Evolutionary conservation across 306 rosid genomes (phyloP).

Genomic region (Abrus precatorius): DNA sequence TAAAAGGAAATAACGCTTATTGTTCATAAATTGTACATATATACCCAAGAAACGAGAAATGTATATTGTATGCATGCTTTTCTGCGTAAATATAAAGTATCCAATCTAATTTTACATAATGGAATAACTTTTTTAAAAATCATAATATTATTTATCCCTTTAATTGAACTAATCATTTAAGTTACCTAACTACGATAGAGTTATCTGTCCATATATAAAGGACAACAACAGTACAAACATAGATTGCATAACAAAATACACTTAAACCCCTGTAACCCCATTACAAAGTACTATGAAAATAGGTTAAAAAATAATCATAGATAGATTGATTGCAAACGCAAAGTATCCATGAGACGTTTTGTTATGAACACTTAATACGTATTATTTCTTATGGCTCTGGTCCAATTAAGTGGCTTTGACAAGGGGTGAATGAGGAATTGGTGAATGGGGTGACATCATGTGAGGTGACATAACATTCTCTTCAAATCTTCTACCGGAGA

Average conservation of each 20-base stretch:
- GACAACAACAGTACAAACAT: slow-evolving; percentile 27
- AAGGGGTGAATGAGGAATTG: slow-evolving; percentile 82
- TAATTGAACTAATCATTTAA: slow-evolving; percentile 9
- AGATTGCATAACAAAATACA: neutral
- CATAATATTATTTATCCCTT: neutral
- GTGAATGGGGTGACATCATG: slow-evolving; percentile 82
- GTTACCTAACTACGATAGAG: slow-evolving; percentile 26
- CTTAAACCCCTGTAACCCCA: neutral
- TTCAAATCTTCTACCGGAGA: slow-evolving; percentile 62
- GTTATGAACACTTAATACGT: neutral
- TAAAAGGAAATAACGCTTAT: neutral
- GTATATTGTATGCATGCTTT: too few species aligned
- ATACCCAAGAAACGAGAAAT: too few species aligned
- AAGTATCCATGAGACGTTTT: neutral
- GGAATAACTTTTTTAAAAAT: neutral
- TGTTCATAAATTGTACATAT: neutral
- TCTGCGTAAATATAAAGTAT: neutral
- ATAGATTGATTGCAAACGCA: neutral
- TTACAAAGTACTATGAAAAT: neutral
- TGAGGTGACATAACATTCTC: slow-evolving; percentile 73
- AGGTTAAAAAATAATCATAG: neutral
- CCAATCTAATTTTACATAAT: slow-evolving; percentile 2
- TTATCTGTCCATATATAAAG: slow-evolving; percentile 24
- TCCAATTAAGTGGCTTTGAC: slow-evolving; percentile 57
- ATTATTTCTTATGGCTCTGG: neutral